Evolutionary conservation across 177 flowering plant genomes (phyloP).

Genomic region (Vitis hybrid): DNA sequence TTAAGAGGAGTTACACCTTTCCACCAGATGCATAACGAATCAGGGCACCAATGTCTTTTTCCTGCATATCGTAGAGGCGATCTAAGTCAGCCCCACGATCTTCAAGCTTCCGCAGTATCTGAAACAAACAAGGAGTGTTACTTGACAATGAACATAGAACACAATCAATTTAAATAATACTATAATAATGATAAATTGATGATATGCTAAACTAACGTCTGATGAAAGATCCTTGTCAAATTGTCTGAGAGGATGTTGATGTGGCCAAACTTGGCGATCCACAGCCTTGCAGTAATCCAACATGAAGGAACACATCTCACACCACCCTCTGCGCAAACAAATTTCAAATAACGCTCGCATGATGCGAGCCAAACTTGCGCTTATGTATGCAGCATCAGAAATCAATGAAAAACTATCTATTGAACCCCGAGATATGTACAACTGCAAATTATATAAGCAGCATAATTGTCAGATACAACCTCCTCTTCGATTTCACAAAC

Average conservation of each 20-base stretch:
- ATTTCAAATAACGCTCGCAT: conserved; percentile 97
- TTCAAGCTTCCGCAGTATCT: conserved; percentile 92
- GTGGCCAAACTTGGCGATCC: conserved; percentile 97
- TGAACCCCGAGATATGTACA: conserved; percentile 89
- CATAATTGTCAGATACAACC: conserved; percentile 5
- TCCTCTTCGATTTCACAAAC: background rate
- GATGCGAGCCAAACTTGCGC: conserved; percentile 99
- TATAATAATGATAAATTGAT: conserved; percentile 5
- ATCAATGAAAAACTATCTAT: conserved; percentile 82
- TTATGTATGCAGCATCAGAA: conserved; percentile 96
- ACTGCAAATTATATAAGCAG: conserved; percentile 47
- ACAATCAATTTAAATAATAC: background rate
- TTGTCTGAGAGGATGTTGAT: conserved; percentile 98
- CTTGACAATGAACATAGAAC: background rate
- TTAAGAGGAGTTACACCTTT: conserved; percentile 45
- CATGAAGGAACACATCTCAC: conserved; percentile 86
- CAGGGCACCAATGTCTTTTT: conserved; percentile 90
- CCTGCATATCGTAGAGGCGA: conserved; percentile 83
- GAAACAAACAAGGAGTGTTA: conserved; percentile 13
- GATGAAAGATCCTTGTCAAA: conserved; percentile 81
- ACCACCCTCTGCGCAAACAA: conserved; percentile 95
- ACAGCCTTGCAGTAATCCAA: conserved; percentile 97
- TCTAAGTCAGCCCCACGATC: conserved; percentile 83
- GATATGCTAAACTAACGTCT: conserved; percentile 54
- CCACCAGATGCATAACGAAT: conserved; percentile 91